A percentile compares a stretch with the other conserved stretches of the same genome.
Evolutionary conservation across 345 rosid genomes (phyloP).

Genomic region (Lepidium aucheri): DNA sequence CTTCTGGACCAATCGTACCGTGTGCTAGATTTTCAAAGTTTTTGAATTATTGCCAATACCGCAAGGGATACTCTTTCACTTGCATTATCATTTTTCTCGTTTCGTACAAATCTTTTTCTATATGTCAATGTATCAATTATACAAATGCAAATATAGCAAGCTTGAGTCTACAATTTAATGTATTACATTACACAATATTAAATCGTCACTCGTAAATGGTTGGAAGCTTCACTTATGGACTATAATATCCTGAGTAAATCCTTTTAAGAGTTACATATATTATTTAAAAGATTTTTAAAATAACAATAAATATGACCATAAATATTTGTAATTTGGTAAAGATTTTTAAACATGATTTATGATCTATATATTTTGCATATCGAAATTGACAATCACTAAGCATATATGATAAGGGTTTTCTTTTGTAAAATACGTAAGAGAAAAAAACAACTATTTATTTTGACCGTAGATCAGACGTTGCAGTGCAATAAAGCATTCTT

Average conservation of each 20-base stretch:
- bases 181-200: too few species aligned
- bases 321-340: not conserved
- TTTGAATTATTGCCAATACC: not conserved
- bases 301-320: not conserved
- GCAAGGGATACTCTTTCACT: not conserved
- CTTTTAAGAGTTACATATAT: not conserved
- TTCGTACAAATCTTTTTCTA: not conserved
- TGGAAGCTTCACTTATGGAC: not conserved
- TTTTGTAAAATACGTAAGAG: not conserved
- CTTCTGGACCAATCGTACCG: not conserved
- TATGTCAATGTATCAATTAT: not conserved
- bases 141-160: not conserved
- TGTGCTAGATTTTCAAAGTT: not conserved
- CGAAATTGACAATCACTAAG: not conserved
- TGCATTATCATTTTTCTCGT: not conserved
- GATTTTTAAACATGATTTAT: not conserved
- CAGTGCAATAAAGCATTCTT: slow-evolving; percentile 19
- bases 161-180: not conserved
- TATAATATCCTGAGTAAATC: not conserved
- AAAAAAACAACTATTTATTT: not conserved
- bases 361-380: not conserved
- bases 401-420: not conserved
- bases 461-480: slow-evolving; percentile 32
- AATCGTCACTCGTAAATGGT: not conserved
- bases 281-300: not conserved